These are phyloP conservation scores for Macrolepiota fuliginosa DNA, from an alignment of 768 basidiomycete genomes.

Conservation along the genomic window DNA sequence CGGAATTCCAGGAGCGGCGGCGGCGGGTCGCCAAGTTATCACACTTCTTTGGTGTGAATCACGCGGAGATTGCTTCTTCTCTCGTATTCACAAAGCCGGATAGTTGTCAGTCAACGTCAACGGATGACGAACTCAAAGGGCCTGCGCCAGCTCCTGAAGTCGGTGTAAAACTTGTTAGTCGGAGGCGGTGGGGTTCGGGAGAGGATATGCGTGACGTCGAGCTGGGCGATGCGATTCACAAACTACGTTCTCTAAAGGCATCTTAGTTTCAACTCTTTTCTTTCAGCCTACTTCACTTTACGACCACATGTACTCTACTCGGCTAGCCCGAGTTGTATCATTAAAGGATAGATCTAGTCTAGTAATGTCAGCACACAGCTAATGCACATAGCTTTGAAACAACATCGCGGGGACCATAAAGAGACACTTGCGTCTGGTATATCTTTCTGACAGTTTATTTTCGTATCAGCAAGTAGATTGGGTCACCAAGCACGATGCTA, in stretches of 20 bases:
- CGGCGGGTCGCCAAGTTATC: slow-evolving; percentile 52
- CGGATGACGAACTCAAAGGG: not conserved
- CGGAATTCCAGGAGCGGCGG: slow-evolving; percentile 20
- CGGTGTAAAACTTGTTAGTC: slow-evolving; percentile 36
- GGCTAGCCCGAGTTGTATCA: slow-evolving; percentile 10
- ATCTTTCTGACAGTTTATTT: slow-evolving; percentile 38
- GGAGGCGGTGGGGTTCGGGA: slow-evolving; percentile 40
- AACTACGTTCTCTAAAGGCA: slow-evolving; percentile 40
- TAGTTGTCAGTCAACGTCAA: not conserved
- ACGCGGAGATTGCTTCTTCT: slow-evolving; percentile 38
- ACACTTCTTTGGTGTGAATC: slow-evolving; percentile 55
- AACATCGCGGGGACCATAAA: slow-evolving; percentile 13
- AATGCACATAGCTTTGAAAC: not conserved
- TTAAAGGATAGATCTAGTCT: slow-evolving; percentile 9
- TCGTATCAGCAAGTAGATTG: slow-evolving; percentile 86
- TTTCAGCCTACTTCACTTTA: not conserved
- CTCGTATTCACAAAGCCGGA: slow-evolving; percentile 9
- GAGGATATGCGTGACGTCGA: slow-evolving; percentile 31
- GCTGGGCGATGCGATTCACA: slow-evolving; percentile 39
- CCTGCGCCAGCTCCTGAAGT: slow-evolving; percentile 22
- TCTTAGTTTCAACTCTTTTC: slow-evolving; percentile 17
- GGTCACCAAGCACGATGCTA: slow-evolving; percentile 89
- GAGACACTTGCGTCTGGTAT: not conserved
- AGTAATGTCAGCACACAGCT: not conserved
- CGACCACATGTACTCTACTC: not conserved